Conservation (phyloP, 208 protist species). For the Acanthamoeba lenticulata region DNA sequence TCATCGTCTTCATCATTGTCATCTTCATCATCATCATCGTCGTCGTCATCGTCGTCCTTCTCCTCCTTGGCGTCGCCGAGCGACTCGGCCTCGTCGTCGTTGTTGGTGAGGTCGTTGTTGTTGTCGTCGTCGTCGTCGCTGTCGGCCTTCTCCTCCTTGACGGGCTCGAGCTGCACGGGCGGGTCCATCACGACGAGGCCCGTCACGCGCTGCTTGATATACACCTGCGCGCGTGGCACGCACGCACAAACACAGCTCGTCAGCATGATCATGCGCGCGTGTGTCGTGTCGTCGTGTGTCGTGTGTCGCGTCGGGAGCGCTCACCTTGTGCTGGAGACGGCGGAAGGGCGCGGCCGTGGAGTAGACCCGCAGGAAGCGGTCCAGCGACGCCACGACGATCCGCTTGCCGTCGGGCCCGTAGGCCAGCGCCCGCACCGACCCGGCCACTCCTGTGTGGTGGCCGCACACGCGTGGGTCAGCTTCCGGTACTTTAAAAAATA, state of each 20-base stretch:
- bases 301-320: not conserved
- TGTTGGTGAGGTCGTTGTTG: not conserved
- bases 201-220: conserved; percentile 11
- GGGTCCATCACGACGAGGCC: not conserved
- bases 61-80: not conserved
- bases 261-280: not conserved
- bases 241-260: not conserved
- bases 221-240: not conserved
- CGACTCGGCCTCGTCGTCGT: not conserved
- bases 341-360: not conserved
- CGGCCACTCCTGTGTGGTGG: not conserved
- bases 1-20: not conserved
- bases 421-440: not conserved
- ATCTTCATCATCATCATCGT: not conserved
- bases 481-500: not conserved
- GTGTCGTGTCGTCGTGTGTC: not conserved
- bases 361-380: conserved; percentile 23
- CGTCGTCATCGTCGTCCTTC: not conserved
- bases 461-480: not conserved
- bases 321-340: not conserved
- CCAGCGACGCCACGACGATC: not conserved
- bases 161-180: not conserved
- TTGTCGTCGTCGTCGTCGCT: not conserved
- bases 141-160: not conserved
- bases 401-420: not conserved